These are phyloP conservation scores for Chamaecyparis obtusa DNA, from an alignment of 75 land plant species.

Conservation along the genomic window DNA sequence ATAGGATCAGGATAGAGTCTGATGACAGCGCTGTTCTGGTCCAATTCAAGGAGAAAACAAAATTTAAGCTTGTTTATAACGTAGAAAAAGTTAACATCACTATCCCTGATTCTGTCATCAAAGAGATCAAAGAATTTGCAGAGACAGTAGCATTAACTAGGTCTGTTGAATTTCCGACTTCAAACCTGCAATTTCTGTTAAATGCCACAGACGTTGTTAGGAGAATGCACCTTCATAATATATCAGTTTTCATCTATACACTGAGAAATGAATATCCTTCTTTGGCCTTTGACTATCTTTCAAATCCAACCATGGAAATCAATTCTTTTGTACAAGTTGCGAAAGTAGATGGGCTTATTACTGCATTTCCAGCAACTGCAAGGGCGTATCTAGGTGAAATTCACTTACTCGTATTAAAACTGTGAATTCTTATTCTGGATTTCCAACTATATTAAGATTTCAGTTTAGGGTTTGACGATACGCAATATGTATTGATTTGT, in stretches of 20 bases:
- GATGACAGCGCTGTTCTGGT: constrained; percentile 60
- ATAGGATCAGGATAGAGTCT: constrained; percentile 47
- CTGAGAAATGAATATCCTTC: constrained; percentile 56
- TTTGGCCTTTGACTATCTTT: constrained; percentile 50
- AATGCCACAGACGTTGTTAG: constrained; percentile 34
- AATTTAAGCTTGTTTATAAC: constrained; percentile 33
- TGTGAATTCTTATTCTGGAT: no score
- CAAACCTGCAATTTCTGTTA: constrained; percentile 21
- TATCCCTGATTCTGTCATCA: constrained; percentile 19
- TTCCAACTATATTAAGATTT: no score
- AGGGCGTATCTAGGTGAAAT: constrained; percentile 56
- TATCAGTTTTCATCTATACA: constrained; percentile 54
- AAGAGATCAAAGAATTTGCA: constrained; percentile 50
- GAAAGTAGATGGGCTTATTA: constrained; percentile 66
- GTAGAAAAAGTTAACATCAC: constrained; percentile 19
- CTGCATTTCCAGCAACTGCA: constrained; percentile 79
- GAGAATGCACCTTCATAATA: constrained; percentile 49
- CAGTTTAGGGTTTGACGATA: no score
- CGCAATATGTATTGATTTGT: no score
- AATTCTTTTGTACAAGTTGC: constrained; percentile 32
- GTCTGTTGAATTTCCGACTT: constrained; percentile 15
- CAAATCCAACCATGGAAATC: constrained; percentile 69
- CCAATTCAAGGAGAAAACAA: constrained; percentile 25
- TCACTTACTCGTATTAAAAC: no score
- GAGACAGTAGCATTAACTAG: constrained; percentile 39